Evolutionary conservation across 495 filamentous ascomycete genomes (phyloP), one percentile per base, ranked within the genome.

Genomic region (Talaromyces trachyspermus): DNA sequence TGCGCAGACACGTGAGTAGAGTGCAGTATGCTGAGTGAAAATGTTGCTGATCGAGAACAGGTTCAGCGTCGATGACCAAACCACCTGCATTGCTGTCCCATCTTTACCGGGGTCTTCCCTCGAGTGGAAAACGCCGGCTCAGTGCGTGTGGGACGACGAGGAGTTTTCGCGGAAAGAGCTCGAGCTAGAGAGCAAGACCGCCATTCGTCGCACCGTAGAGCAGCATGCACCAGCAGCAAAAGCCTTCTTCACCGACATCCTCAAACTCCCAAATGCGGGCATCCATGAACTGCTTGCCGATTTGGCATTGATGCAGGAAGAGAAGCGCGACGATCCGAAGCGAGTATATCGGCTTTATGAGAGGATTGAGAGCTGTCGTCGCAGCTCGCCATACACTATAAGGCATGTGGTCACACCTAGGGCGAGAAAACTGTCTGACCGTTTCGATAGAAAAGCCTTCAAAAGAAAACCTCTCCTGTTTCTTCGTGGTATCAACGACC

Each of bases 361-460:
- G 38, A 42, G 38, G 23, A 42, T 42, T 42, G 38, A 42, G 38
- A 42, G 38, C 38, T 42, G 38, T 20, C 38, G 38, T 42, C 38
- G 38, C 38, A 14, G 38, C 38, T 42, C 15, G 38, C 22, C 4
- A 25, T 10, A 25, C 3, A 1, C 8, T 11, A 42, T 42, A 42
- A 42, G 38, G 38, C 22, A 42, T 23, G 38, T 42, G 19, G 12
- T 20, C 38, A 23, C 17, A 23, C 38, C 38, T 25, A 27, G 19
- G 10, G 17, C 8, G 38, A 10, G 38, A 42, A 2, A 37, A 22
- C 19, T 42, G 7, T 14, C 38, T 42, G 38, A 42, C 7, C 38
- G 19, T 23, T 42, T 3, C 22, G 1, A 42, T 42, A 42, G 38
- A 25, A 10, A 1, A 22, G 38, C 38, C 23, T 42, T 42, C 38